Evolutionary conservation across 352 stramenopile species (phyloP).

Genomic region (Globisporangium paddicum): DNA sequence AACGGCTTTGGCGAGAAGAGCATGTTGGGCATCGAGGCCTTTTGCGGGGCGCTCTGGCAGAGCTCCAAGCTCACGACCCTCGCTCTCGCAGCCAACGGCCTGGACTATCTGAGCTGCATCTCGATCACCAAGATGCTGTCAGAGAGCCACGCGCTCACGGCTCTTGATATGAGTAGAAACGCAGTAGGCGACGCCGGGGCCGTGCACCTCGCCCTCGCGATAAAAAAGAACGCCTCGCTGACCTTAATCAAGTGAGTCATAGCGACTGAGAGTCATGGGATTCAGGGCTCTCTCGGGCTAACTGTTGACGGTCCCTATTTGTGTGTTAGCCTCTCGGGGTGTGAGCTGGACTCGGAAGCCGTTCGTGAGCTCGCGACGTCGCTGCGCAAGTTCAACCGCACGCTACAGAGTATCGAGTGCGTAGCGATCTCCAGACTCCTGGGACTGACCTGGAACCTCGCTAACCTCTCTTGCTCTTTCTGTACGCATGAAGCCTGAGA

Average conservation of each 20-base stretch:
- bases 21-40: constrained; percentile 39
- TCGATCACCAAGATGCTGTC: constrained; percentile 46
- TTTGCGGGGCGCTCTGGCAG: constrained; percentile 54
- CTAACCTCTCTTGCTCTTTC: neutral
- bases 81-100: constrained; percentile 38
- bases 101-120: constrained; percentile 49
- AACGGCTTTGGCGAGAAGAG: constrained; percentile 61
- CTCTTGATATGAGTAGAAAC: constrained; percentile 43
- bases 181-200: constrained; percentile 38
- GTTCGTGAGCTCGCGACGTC: constrained; percentile 22
- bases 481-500: constrained; percentile 16
- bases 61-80: constrained; percentile 34
- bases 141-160: constrained; percentile 40
- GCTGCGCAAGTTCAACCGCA: constrained; percentile 47
- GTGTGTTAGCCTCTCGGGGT: constrained; percentile 28
- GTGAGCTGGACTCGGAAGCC: constrained; percentile 41
- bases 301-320: neutral
- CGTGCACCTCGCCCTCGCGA: constrained; percentile 31
- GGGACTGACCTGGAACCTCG: neutral
- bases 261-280: neutral
- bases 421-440: neutral
- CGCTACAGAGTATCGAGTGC: constrained; percentile 35
- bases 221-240: constrained; percentile 55
- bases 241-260: constrained; percentile 35
- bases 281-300: neutral